A percentile compares a stretch with the other conserved stretches of the same genome.
Evolutionary conservation across 305 asterid genomes (phyloP).

Genomic region (Lippia alba): DNA sequence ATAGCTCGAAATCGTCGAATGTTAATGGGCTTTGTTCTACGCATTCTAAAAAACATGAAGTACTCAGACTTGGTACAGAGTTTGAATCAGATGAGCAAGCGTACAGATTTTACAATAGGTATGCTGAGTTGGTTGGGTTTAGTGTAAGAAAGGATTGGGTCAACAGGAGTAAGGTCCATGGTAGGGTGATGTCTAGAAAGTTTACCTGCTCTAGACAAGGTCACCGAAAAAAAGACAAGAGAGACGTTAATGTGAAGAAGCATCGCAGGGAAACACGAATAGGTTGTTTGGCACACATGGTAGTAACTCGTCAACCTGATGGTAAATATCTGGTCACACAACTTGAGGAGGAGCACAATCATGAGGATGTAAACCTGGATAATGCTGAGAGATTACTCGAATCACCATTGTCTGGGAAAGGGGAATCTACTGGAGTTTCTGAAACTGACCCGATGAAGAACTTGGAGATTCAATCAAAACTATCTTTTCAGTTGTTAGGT

Average conservation of each 20-base stretch:
- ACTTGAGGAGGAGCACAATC: constrained; percentile 60
- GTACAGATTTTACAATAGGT: constrained; percentile 51
- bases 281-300: constrained; percentile 70
- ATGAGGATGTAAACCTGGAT: constrained; percentile 53
- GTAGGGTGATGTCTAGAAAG: constrained; percentile 69
- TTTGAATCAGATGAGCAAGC: constrained; percentile 67
- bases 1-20: constrained; percentile 47
- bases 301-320: constrained; percentile 58
- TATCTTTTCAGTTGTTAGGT: constrained; percentile 59
- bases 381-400: constrained; percentile 49
- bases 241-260: constrained; percentile 65
- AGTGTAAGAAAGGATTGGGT: constrained; percentile 71
- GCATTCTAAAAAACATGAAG: constrained; percentile 38
- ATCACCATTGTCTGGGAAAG: constrained; percentile 40
- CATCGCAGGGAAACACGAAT: constrained; percentile 70
- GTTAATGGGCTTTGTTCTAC: constrained; percentile 33
- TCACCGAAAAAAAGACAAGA: constrained; percentile 61
- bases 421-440: constrained; percentile 46
- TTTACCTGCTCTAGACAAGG: constrained; percentile 72
- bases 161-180: constrained; percentile 72
- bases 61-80: constrained; percentile 52
- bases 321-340: constrained; percentile 62
- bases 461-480: constrained; percentile 46
- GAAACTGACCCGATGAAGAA: constrained; percentile 52
- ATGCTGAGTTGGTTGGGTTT: constrained; percentile 67